Percentiles rank a stretch among this genome's conserved stretches.
Conservation (phyloP, 139 green algal species). For the Pedinophyceae sp. region DNA sequence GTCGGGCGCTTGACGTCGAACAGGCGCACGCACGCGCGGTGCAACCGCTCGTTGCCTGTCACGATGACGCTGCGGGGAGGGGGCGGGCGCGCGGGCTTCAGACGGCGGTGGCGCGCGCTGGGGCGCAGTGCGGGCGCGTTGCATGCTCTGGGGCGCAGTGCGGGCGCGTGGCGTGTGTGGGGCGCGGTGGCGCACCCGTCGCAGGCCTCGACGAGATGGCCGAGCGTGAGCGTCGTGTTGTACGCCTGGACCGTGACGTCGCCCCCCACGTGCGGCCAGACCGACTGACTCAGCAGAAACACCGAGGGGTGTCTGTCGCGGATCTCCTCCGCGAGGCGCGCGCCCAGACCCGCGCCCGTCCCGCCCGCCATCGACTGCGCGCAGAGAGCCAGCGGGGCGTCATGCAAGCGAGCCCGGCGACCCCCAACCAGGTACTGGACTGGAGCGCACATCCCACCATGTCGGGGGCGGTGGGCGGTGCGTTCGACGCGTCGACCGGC, state of each 20-base stretch:
- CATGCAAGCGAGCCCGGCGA: no score
- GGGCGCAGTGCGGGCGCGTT: background rate
- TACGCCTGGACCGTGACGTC: conserved; percentile 70
- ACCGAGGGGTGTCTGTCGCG: conserved; percentile 41
- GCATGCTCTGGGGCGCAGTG: background rate
- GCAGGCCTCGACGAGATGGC: conserved; percentile 28
- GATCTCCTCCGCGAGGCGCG: conserved; percentile 39
- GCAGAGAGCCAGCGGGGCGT: no score
- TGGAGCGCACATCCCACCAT: no score
- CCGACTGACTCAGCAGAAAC: conserved; percentile 52
- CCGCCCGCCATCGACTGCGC: conserved; percentile 59
- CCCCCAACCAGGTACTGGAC: no score
- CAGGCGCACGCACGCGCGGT: background rate
- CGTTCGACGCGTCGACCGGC: no score
- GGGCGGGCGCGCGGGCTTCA: background rate
- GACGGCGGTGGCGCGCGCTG: background rate
- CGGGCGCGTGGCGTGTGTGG: no score
- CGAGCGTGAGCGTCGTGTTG: conserved; percentile 64
- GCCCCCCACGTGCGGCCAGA: conserved; percentile 55
- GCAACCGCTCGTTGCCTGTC: conserved; percentile 25
- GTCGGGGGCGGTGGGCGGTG: no score
- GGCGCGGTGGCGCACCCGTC: conserved; percentile 26
- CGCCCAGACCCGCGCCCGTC: conserved; percentile 62
- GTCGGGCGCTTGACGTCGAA: background rate
- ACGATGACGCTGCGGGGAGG: background rate